Evolutionary conservation across 257 asterid species (phyloP).

Genomic region (Nicotiana noctiflora): DNA sequence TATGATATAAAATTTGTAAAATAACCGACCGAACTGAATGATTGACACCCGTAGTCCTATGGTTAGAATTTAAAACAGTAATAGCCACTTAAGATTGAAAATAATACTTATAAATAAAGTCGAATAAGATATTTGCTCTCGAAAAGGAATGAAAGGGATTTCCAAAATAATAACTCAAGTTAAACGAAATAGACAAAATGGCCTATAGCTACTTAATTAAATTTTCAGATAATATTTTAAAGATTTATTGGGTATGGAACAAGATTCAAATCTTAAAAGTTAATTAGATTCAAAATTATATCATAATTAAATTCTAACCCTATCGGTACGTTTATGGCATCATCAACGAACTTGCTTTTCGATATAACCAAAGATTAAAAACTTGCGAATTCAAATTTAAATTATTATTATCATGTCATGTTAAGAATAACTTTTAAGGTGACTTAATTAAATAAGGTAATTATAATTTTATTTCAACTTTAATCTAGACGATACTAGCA

Average conservation of each 20-base stretch:
- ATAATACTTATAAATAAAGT: too few species aligned
- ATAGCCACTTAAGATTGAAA: background rate
- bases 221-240: too few species aligned
- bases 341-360: background rate
- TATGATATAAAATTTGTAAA: too few species aligned
- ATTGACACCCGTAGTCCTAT: background rate
- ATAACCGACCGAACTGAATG: too few species aligned
- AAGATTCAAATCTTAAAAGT: background rate
- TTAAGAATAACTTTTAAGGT: background rate
- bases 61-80: background rate
- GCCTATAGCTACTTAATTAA: background rate
- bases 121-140: background rate
- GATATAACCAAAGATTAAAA: too few species aligned
- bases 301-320: background rate
- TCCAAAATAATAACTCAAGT: background rate
- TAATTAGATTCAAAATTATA: too few species aligned
- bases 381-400: background rate
- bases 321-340: background rate
- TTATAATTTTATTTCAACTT: background rate
- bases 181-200: background rate
- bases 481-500: background rate
- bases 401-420: too few species aligned
- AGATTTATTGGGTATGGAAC: background rate
- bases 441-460: background rate
- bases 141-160: background rate